Conservation (phyloP, 768 basidiomycete genomes). For the Kwoniella mangroviensis region DNA sequence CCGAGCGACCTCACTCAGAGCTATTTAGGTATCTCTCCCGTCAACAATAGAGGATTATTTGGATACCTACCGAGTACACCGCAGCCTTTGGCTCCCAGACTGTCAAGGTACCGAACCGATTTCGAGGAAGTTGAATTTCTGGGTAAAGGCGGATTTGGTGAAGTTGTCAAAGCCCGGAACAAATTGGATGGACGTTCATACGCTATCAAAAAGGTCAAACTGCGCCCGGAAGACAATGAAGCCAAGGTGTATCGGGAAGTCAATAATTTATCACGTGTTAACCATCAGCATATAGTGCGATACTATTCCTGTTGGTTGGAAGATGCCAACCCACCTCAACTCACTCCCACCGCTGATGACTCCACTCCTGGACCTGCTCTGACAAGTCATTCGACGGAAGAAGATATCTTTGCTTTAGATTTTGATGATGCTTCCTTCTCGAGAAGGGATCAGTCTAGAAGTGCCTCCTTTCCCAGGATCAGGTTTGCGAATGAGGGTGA, state of each 20-base stretch:
- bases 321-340: conserved; percentile 34
- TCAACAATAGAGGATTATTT: conserved; percentile 25
- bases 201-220: conserved; percentile 73
- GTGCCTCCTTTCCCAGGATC: conserved; percentile 77
- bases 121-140: conserved; percentile 77
- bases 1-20: conserved; percentile 13
- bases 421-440: conserved; percentile 64
- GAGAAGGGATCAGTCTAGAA: conserved; percentile 57
- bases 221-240: conserved; percentile 77
- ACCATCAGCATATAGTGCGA: conserved; percentile 86
- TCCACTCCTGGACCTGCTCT: conserved; percentile 11
- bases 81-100: conserved; percentile 59
- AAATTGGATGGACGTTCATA: conserved; percentile 72
- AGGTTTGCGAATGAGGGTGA: conserved; percentile 66
- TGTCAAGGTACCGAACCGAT: conserved; percentile 87
- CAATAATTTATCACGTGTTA: conserved; percentile 81
- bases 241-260: conserved; percentile 89
- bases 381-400: conserved; percentile 29
- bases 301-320: conserved; percentile 65
- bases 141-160: conserved; percentile 88
- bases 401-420: conserved; percentile 70
- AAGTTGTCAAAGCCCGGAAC: conserved; percentile 92
- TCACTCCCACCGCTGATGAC: conserved; percentile 19
- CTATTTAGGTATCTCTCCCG: conserved; percentile 35
- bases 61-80: conserved; percentile 22